Percentiles rank a stretch among this genome's conserved stretches.
phyloP scores from a whole-genome alignment of 2,329 filamentous ascomycete species.

The Trichoderma endophyticum region DNA sequence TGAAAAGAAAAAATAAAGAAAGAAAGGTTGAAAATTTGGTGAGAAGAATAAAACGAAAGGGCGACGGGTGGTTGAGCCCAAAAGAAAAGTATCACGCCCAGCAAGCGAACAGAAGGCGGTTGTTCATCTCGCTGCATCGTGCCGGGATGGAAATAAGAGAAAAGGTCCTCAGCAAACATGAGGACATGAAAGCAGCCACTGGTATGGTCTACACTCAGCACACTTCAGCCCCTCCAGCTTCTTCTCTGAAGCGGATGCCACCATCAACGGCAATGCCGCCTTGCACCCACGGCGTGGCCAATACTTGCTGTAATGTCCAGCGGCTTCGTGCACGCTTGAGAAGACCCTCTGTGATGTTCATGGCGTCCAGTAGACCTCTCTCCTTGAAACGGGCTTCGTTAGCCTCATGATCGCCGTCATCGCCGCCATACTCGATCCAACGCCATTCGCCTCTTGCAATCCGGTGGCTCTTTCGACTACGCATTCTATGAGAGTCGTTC shows the following conservation, averaged over 20 bases:
- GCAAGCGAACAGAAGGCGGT: not conserved
- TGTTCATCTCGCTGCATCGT: not conserved
- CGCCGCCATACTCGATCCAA: slow-evolving; percentile 82
- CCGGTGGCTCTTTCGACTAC: slow-evolving; percentile 83
- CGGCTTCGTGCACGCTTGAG: slow-evolving; percentile 78
- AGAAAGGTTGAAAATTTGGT: not conserved
- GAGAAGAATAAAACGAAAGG: not conserved
- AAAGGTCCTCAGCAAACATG: not conserved
- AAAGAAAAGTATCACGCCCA: not conserved
- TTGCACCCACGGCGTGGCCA: slow-evolving; percentile 70
- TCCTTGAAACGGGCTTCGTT: slow-evolving; percentile 59
- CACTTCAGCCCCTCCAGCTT: slow-evolving; percentile 55
- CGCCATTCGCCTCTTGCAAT: slow-evolving; percentile 95
- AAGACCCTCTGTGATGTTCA: slow-evolving; percentile 77
- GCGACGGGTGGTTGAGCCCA: not conserved
- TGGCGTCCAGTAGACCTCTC: slow-evolving; percentile 68
- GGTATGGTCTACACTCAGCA: slow-evolving; percentile 21
- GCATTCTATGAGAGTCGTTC: slow-evolving; percentile 70
- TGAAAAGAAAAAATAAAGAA: not conserved
- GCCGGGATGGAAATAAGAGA: not conserved
- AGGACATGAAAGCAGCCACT: not conserved
- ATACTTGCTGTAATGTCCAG: slow-evolving; percentile 72
- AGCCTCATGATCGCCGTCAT: slow-evolving; percentile 81
- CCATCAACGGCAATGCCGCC: slow-evolving; percentile 67
- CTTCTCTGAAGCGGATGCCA: slow-evolving; percentile 57